Evolutionary conservation across 192 early-diverging fungal genomes (phyloP).

Genomic region (Phlyctochytrium bullatum): DNA sequence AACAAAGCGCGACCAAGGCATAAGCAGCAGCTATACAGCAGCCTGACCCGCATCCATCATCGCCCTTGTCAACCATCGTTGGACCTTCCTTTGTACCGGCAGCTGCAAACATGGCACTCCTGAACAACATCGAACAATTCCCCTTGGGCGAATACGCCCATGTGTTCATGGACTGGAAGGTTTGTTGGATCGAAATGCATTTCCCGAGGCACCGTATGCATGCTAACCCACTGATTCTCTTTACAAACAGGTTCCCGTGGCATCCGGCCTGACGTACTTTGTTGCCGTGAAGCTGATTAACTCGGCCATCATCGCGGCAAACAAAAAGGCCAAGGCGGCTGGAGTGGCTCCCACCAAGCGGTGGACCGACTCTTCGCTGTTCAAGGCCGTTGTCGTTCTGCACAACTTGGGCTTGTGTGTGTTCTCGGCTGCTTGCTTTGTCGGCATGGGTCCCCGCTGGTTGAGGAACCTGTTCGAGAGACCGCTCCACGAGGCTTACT

Average conservation of each 20-base stretch:
- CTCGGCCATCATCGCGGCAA: neutral
- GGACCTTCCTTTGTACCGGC: too few species aligned
- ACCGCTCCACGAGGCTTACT: constrained; percentile 45
- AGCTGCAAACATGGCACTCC: too few species aligned
- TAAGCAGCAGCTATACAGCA: too few species aligned
- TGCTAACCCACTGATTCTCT: too few species aligned
- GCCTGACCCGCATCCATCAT: too few species aligned
- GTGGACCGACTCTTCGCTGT: constrained; percentile 31
- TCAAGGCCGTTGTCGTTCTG: constrained; percentile 72
- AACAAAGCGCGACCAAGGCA: too few species aligned
- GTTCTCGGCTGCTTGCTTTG: constrained; percentile 73
- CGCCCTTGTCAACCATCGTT: too few species aligned
- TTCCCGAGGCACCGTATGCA: too few species aligned
- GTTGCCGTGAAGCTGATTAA: constrained; percentile 21
- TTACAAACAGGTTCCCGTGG: constrained; percentile 14
- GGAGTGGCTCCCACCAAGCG: neutral
- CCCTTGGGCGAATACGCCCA: neutral
- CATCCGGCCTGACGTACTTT: constrained; percentile 19
- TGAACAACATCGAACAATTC: too few species aligned
- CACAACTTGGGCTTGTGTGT: constrained; percentile 72
- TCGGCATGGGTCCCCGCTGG: constrained; percentile 56
- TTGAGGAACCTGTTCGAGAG: constrained; percentile 49
- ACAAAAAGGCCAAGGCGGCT: neutral
- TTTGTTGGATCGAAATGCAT: too few species aligned
- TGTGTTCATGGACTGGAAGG: neutral